These are phyloP conservation scores for Hanseniaspora clermontiae DNA, from an alignment of 805 yeast genomes.

Conservation along the genomic window DNA sequence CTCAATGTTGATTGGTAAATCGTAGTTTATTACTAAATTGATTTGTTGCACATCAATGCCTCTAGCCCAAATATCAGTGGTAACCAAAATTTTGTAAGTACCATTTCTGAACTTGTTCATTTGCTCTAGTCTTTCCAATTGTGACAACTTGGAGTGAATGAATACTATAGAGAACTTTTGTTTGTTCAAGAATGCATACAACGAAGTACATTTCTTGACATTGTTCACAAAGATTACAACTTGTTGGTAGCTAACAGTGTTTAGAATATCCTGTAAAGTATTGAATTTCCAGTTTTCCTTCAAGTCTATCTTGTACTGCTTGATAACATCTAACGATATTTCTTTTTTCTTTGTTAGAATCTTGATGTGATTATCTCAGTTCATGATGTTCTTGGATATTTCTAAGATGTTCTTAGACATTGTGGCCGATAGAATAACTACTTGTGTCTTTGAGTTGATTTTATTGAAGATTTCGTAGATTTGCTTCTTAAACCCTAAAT, in stretches of 20 bases:
- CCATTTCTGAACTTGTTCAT: conserved; percentile 96
- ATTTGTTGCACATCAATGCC: conserved; percentile 98
- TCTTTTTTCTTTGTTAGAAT: conserved; percentile 93
- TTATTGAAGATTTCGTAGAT: conserved; percentile 84
- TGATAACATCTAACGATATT: conserved; percentile 87
- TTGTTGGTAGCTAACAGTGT: conserved; percentile 88
- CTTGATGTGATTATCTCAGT: conserved; percentile 62
- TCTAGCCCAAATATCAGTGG: conserved; percentile 93
- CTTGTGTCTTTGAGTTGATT: conserved; percentile 83
- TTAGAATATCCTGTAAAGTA: conserved; percentile 87
- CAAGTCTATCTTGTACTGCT: conserved; percentile 81
- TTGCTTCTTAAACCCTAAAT: conserved; percentile 88
- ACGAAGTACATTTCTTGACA: conserved; percentile 82
- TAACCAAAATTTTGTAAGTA: conserved; percentile 78
- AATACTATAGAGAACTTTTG: conserved; percentile 83
- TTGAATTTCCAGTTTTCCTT: conserved; percentile 91
- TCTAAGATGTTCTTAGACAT: conserved; percentile 85
- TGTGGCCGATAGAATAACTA: conserved; percentile 89
- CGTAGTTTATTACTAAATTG: conserved; percentile 87
- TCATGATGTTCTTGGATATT: conserved; percentile 86
- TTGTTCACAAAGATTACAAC: conserved; percentile 98
- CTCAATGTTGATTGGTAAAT: conserved; percentile 78
- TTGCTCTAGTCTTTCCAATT: conserved; percentile 81
- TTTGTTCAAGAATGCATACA: conserved; percentile 58
- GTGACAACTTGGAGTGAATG: conserved; percentile 94